phyloP scores from a whole-genome alignment of 2,329 filamentous ascomycete genomes.

The Cercospora canescens region DNA sequence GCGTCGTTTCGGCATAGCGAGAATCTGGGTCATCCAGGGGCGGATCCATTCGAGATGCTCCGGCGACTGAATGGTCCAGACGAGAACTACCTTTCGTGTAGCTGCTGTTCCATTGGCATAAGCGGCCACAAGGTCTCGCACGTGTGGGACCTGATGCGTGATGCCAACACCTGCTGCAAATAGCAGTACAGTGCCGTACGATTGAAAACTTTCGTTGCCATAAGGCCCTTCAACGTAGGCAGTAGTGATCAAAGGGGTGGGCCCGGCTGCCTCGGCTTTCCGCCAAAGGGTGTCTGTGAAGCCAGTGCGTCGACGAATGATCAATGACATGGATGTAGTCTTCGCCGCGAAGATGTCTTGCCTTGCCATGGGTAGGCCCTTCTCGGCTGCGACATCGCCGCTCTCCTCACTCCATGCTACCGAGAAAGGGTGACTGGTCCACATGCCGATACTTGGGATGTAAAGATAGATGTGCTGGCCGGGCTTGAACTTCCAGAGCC shows the following conservation, averaged over 20 bases:
- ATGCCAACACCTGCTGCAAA: constrained; percentile 94
- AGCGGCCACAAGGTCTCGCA: constrained; percentile 63
- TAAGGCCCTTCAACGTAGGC: constrained; percentile 91
- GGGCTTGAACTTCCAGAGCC: constrained; percentile 73
- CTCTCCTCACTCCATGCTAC: constrained; percentile 74
- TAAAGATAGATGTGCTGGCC: constrained; percentile 81
- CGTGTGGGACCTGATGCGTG: constrained; percentile 88
- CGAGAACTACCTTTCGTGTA: constrained; percentile 75
- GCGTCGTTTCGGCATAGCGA: constrained; percentile 76
- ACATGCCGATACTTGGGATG: constrained; percentile 69
- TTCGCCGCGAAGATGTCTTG: constrained; percentile 54
- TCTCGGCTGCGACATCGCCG: constrained; percentile 41
- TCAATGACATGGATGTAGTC: constrained; percentile 67
- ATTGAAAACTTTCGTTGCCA: constrained; percentile 75
- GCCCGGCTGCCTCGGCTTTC: constrained; percentile 58
- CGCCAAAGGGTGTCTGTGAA: constrained; percentile 82
- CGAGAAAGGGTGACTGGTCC: constrained; percentile 78
- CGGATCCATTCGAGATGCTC: constrained; percentile 92
- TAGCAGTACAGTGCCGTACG: constrained; percentile 87
- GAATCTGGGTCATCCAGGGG: constrained; percentile 84
- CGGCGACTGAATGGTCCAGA: constrained; percentile 90
- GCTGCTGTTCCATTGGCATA: constrained; percentile 71
- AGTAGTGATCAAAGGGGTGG: constrained; percentile 59
- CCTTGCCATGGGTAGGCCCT: constrained; percentile 48
- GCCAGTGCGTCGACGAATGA: constrained; percentile 84